Evolutionary conservation across 345 rosid genomes (phyloP).

Genomic region (Sapria himalayana): DNA sequence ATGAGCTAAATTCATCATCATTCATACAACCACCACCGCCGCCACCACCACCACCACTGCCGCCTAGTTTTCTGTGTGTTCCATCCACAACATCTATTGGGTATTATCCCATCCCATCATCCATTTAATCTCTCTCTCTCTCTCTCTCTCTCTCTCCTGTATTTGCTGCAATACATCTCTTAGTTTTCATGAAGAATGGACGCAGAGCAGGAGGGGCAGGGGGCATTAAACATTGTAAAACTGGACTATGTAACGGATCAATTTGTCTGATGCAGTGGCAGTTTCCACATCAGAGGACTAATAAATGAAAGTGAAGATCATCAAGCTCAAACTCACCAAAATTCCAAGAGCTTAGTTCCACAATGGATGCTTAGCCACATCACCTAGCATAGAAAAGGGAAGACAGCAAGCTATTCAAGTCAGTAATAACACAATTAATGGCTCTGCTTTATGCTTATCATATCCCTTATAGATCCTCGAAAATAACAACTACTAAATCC

Average conservation of each 20-base stretch:
- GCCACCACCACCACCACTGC: constrained; percentile 7
- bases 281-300: constrained; percentile 7
- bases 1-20: constrained; percentile 10
- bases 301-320: constrained; percentile 9
- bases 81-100: no score
- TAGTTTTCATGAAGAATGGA: background rate
- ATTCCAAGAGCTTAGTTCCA: constrained; percentile 13
- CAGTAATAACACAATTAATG: background rate
- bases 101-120: no score
- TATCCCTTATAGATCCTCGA: no score
- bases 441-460: no score
- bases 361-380: constrained; percentile 26
- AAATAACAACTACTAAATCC: no score
- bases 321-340: constrained; percentile 8
- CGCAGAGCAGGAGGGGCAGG: no score
- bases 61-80: constrained; percentile 18
- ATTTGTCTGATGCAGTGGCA: constrained; percentile 12
- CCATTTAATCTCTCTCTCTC: no score
- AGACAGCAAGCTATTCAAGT: background rate
- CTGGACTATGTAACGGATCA: background rate
- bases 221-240: background rate
- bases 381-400: constrained; percentile 7
- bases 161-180: no score
- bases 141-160: background rate
- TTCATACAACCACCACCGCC: constrained; percentile 8